Percentiles rank a stretch among this genome's conserved stretches.
phyloP scores from a whole-genome alignment of 305 asterid genomes.

The Fraxinus dipetala region DNA sequence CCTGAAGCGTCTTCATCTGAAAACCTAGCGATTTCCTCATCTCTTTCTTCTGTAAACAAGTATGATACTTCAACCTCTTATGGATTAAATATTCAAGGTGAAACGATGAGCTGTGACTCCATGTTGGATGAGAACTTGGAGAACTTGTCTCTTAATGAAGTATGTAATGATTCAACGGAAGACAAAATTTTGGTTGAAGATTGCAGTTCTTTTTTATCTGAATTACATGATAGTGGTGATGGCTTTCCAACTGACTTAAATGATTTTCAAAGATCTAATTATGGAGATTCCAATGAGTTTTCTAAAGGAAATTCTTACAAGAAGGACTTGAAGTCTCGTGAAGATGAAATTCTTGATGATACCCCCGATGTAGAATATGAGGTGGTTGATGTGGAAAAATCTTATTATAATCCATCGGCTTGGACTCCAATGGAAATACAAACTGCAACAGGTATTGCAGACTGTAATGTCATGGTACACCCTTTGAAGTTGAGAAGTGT shows the following conservation, averaged over 20 bases:
- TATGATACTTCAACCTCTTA: slow-evolving; percentile 15
- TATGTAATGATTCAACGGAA: slow-evolving; percentile 30
- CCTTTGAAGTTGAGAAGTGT: slow-evolving; percentile 72
- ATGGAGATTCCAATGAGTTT: slow-evolving; percentile 13
- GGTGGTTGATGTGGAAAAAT: slow-evolving; percentile 24
- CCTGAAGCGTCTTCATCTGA: slow-evolving; percentile 27
- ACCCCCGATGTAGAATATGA: slow-evolving; percentile 25
- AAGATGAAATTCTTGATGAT: slow-evolving; percentile 31
- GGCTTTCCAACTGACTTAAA: slow-evolving; percentile 33
- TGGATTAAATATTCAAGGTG: slow-evolving; percentile 22
- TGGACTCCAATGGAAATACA: slow-evolving; percentile 88
- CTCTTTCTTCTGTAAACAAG: slow-evolving; percentile 32
- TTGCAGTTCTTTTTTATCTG: slow-evolving; percentile 41
- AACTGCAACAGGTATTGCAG: slow-evolving; percentile 71
- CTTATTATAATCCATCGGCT: slow-evolving; percentile 42
- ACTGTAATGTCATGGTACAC: slow-evolving; percentile 61
- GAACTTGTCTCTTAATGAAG: slow-evolving; percentile 40
- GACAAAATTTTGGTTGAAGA: slow-evolving; percentile 36
- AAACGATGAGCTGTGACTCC: slow-evolving; percentile 27
- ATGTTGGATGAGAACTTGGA: slow-evolving; percentile 45
- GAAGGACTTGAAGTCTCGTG: slow-evolving; percentile 23
- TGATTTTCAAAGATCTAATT: slow-evolving; percentile 20
- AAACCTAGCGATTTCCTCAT: slow-evolving; percentile 11
- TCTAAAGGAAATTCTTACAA: slow-evolving; percentile 23
- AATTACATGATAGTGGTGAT: slow-evolving; percentile 42